phyloP scores from a whole-genome alignment of 2,329 filamentous ascomycete species.

The Trematosphaeria pertusa region DNA sequence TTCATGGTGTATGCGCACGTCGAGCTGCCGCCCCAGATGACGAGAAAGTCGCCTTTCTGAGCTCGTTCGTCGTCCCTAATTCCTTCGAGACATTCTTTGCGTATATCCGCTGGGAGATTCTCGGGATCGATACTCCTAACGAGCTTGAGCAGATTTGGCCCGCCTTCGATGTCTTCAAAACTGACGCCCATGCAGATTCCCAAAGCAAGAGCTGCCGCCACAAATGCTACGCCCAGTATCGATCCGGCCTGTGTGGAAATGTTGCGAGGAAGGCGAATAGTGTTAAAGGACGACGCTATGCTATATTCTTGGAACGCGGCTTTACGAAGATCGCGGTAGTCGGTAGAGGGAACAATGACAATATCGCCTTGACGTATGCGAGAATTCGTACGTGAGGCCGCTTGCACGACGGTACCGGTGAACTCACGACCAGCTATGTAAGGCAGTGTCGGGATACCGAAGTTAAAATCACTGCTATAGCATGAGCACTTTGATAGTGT shows the following conservation, averaged over 20 bases:
- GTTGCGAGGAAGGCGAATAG: slow-evolving; percentile 64
- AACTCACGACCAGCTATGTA: slow-evolving; percentile 75
- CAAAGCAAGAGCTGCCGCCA: slow-evolving; percentile 70
- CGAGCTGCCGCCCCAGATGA: slow-evolving; percentile 76
- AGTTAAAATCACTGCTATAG: slow-evolving; percentile 68
- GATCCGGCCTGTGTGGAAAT: slow-evolving; percentile 64
- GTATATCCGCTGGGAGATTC: slow-evolving; percentile 66
- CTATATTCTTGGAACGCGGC: slow-evolving; percentile 75
- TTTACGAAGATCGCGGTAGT: slow-evolving; percentile 76
- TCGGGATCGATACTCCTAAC: slow-evolving; percentile 57
- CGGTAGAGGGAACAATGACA: slow-evolving; percentile 71
- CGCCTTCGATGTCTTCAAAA: slow-evolving; percentile 60
- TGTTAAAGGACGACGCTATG: slow-evolving; percentile 69
- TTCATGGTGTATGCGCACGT: slow-evolving; percentile 72
- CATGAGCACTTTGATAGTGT: not conserved
- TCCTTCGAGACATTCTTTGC: slow-evolving; percentile 66
- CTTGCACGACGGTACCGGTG: slow-evolving; percentile 55
- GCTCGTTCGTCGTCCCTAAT: slow-evolving; percentile 62
- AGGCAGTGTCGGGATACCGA: slow-evolving; percentile 71
- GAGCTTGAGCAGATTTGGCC: slow-evolving; percentile 66
- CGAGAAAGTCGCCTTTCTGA: slow-evolving; percentile 70
- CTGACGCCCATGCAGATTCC: slow-evolving; percentile 74
- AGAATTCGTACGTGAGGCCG: not conserved
- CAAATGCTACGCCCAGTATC: slow-evolving; percentile 73
- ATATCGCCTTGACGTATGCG: slow-evolving; percentile 7